Evolutionary conservation across 1,284 basidiomycete genomes (phyloP).

Genomic region (Marasmius tenuissimus): DNA sequence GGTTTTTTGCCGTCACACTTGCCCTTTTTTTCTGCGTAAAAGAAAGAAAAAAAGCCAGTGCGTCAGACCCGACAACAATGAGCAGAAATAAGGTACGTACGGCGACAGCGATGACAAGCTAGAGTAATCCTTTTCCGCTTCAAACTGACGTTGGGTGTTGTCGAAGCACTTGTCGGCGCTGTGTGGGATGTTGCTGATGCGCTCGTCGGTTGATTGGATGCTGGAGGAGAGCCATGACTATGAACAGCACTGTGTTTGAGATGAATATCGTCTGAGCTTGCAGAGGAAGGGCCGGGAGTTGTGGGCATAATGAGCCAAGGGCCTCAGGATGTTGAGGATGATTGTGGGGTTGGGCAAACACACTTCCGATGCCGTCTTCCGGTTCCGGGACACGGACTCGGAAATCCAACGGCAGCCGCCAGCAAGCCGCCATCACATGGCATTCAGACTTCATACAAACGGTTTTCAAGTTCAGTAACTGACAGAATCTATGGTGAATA

Average conservation of each 20-base stretch:
- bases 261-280: background rate
- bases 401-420: background rate
- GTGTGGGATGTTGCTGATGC: background rate
- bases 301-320: background rate
- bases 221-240: background rate
- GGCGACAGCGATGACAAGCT: constrained; percentile 15
- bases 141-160: background rate
- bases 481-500: background rate
- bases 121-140: constrained; percentile 13
- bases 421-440: background rate
- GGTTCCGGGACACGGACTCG: background rate
- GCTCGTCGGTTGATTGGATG: background rate
- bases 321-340: background rate
- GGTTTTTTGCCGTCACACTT: constrained; percentile 15
- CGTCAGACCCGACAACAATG: background rate
- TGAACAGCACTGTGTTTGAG: background rate
- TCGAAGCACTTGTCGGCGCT: background rate
- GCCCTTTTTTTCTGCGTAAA: constrained; percentile 12
- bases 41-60: background rate
- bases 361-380: background rate
- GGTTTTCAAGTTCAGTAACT: background rate
- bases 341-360: background rate
- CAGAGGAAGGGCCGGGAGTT: background rate
- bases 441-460: background rate
- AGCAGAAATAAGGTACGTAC: constrained; percentile 1